Evolutionary conservation across 2,329 filamentous ascomycete genomes (phyloP).

Genomic region (Monilinia fructicola): DNA sequence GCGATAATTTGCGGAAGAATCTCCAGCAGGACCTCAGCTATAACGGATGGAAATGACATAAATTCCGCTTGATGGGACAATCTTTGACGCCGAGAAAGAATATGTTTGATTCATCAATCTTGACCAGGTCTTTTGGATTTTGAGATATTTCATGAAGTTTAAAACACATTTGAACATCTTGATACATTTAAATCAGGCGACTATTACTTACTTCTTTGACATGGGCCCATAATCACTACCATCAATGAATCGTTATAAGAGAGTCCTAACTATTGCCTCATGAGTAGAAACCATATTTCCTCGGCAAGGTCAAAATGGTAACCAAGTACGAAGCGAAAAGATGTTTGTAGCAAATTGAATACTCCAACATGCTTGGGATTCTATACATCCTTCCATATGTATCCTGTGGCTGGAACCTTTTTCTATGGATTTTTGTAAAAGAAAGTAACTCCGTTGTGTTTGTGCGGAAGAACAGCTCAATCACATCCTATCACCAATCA

Average conservation of each 20-base stretch:
- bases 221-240: too few species aligned
- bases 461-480: too few species aligned
- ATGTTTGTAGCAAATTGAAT: background rate
- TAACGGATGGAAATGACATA: background rate
- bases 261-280: background rate
- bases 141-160: background rate
- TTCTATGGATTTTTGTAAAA: too few species aligned
- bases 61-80: background rate
- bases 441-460: too few species aligned
- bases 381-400: background rate
- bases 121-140: too few species aligned
- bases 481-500: too few species aligned
- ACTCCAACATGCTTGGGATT: background rate
- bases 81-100: background rate
- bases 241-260: too few species aligned
- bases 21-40: background rate
- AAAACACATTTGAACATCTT: background rate
- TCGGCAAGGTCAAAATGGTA: background rate
- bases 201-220: background rate
- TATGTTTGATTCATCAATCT: too few species aligned
- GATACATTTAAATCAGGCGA: background rate
- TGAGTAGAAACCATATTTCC: background rate
- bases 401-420: background rate
- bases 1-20: background rate
- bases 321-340: background rate